Percentiles rank a stretch among this genome's conserved stretches.
Conservation (phyloP, 2,329 filamentous ascomycete genomes). For the Harringtonia lauricola region DNA sequence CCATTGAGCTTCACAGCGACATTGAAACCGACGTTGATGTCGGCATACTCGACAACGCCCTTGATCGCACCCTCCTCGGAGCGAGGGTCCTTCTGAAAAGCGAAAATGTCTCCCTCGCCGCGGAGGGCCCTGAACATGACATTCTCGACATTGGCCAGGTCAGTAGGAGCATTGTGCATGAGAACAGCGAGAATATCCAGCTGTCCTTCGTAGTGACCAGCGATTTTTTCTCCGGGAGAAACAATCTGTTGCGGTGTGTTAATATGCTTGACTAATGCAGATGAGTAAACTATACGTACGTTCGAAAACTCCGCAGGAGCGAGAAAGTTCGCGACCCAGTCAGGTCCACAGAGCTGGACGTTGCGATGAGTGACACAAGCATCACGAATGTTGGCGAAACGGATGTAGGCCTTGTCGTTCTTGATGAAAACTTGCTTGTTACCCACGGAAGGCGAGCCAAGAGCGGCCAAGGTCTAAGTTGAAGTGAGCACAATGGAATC, state of each 20-base stretch:
- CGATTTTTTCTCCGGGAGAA: slow-evolving; percentile 16
- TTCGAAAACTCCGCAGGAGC: slow-evolving; percentile 31
- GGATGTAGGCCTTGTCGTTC: slow-evolving; percentile 36
- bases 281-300: slow-evolving; percentile 14
- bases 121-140: slow-evolving; percentile 30
- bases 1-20: slow-evolving; percentile 30
- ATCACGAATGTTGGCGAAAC: slow-evolving; percentile 51
- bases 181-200: slow-evolving; percentile 34
- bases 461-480: slow-evolving; percentile 27
- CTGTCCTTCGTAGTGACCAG: slow-evolving; percentile 42
- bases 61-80: slow-evolving; percentile 31
- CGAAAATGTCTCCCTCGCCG: slow-evolving; percentile 39
- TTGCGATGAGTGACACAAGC: slow-evolving; percentile 38
- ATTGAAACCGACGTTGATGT: slow-evolving; percentile 30
- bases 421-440: slow-evolving; percentile 23
- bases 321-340: slow-evolving; percentile 36
- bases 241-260: slow-evolving; percentile 14
- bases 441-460: slow-evolving; percentile 25
- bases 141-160: slow-evolving; percentile 19
- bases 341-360: slow-evolving; percentile 27
- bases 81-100: slow-evolving; percentile 31
- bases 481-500: slow-evolving; percentile 3
- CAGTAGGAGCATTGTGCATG: slow-evolving; percentile 10
- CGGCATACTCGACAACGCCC: slow-evolving; percentile 42
- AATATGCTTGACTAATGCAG: not conserved